Conservation (phyloP, 1,284 basidiomycete species). For the Ceratobasidium sp. region DNA sequence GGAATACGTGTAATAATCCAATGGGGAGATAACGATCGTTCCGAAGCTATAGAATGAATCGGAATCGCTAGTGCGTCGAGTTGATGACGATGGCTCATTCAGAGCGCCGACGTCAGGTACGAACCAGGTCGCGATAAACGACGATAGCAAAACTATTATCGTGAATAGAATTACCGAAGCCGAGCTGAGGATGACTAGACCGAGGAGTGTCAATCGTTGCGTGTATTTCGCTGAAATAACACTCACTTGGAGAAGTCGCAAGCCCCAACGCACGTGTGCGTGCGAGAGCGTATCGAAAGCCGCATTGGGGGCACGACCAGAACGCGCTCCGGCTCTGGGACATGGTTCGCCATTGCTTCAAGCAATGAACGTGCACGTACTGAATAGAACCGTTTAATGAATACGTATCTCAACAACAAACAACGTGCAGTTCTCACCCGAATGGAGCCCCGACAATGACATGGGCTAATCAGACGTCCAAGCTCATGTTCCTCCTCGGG, state of each 20-base stretch:
- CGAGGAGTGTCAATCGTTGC: slow-evolving; percentile 10
- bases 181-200: slow-evolving; percentile 69
- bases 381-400: slow-evolving; percentile 52
- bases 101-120: slow-evolving; percentile 62
- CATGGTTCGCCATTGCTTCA: slow-evolving; percentile 74
- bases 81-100: slow-evolving; percentile 1
- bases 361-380: slow-evolving; percentile 80
- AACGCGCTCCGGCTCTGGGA: slow-evolving; percentile 69
- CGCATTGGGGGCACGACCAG: slow-evolving; percentile 79
- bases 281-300: slow-evolving; percentile 75
- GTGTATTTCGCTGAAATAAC: not conserved
- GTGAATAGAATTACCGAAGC: slow-evolving; percentile 74
- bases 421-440: slow-evolving; percentile 61
- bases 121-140: slow-evolving; percentile 74
- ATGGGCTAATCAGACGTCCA: slow-evolving; percentile 78
- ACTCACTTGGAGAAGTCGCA: slow-evolving; percentile 75
- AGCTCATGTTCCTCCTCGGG: slow-evolving; percentile 62
- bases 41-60: slow-evolving; percentile 62
- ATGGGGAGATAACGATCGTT: slow-evolving; percentile 48
- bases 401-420: slow-evolving; percentile 35
- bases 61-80: slow-evolving; percentile 48
- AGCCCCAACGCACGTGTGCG: slow-evolving; percentile 73
- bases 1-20: slow-evolving; percentile 59
- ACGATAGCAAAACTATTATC: slow-evolving; percentile 71
- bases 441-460: slow-evolving; percentile 81